Evolutionary conservation across 306 rosid species (phyloP).

Genomic region (Argentina anserina): DNA sequence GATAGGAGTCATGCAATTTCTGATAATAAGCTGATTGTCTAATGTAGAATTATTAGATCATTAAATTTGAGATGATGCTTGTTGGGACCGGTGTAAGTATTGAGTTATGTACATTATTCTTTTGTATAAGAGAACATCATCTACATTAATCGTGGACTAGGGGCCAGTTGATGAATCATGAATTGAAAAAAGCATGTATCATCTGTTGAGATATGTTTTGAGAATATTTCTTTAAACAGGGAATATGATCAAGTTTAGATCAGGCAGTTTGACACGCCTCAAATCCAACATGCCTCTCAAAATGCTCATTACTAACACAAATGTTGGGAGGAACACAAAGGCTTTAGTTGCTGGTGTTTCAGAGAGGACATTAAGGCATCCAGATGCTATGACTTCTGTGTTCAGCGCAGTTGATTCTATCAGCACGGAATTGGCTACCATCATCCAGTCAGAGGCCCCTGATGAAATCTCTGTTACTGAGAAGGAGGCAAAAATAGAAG

Average conservation of each 20-base stretch:
- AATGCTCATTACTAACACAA: slow-evolving; percentile 97
- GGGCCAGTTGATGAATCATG: neutral
- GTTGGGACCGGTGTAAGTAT: neutral
- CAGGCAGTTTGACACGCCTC: slow-evolving; percentile 58
- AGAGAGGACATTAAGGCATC: slow-evolving; percentile 77
- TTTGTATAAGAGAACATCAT: neutral
- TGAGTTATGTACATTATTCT: neutral
- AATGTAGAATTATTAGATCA: neutral
- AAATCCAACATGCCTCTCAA: slow-evolving; percentile 58
- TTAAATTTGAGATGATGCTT: neutral
- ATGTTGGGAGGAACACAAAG: slow-evolving; percentile 91
- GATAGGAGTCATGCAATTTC: neutral
- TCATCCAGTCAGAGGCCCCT: slow-evolving; percentile 58
- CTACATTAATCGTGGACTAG: neutral
- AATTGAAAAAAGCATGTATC: neutral
- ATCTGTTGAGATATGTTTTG: neutral
- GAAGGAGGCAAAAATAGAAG: slow-evolving; percentile 76
- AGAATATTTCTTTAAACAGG: slow-evolving; percentile 46
- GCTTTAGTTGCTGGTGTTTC: slow-evolving; percentile 94
- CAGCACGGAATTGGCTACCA: slow-evolving; percentile 64
- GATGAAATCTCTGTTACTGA: slow-evolving; percentile 57
- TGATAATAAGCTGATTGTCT: neutral
- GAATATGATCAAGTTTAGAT: slow-evolving; percentile 79
- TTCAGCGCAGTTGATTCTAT: slow-evolving; percentile 81
- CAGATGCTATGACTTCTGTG: slow-evolving; percentile 74